Conservation (phyloP, 2,329 filamentous ascomycete species). For the Neopestalotiopsis sp. region DNA sequence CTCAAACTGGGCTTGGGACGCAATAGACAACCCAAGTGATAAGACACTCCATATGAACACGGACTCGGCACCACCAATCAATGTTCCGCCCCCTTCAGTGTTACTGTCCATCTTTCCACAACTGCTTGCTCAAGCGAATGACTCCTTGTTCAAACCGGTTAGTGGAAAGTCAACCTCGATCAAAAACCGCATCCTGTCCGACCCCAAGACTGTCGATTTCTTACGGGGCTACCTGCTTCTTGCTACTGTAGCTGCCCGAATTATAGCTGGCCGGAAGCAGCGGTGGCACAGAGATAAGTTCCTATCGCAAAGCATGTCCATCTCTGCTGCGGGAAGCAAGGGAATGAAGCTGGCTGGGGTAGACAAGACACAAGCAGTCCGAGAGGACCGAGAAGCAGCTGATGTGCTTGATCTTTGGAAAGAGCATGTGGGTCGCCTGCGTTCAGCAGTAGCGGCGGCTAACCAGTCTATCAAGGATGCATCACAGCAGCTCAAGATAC, state of each 20-base stretch:
- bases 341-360: slow-evolving; percentile 92
- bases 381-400: slow-evolving; percentile 83
- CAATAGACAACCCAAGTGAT: slow-evolving; percentile 39
- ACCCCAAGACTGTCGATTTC: slow-evolving; percentile 66
- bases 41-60: slow-evolving; percentile 29
- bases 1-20: slow-evolving; percentile 56
- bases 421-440: slow-evolving; percentile 74
- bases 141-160: slow-evolving; percentile 69
- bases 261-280: slow-evolving; percentile 82
- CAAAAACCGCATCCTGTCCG: slow-evolving; percentile 67
- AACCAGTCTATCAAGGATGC: slow-evolving; percentile 50
- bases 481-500: slow-evolving; percentile 56
- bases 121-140: slow-evolving; percentile 69
- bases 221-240: slow-evolving; percentile 68
- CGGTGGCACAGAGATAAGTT: slow-evolving; percentile 92
- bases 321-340: slow-evolving; percentile 76
- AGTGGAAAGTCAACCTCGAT: slow-evolving; percentile 60
- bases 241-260: slow-evolving; percentile 72
- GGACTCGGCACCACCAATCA: slow-evolving; percentile 69
- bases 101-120: slow-evolving; percentile 78
- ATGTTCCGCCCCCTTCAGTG: slow-evolving; percentile 86
- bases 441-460: slow-evolving; percentile 71
- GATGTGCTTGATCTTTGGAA: slow-evolving; percentile 80
- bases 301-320: slow-evolving; percentile 85
- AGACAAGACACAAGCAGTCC: slow-evolving; percentile 80